Percentiles rank a stretch among this genome's conserved stretches.
These are phyloP conservation scores for Saururus chinensis DNA, from an alignment of 164 flowering plant species.

Conservation along the genomic window DNA sequence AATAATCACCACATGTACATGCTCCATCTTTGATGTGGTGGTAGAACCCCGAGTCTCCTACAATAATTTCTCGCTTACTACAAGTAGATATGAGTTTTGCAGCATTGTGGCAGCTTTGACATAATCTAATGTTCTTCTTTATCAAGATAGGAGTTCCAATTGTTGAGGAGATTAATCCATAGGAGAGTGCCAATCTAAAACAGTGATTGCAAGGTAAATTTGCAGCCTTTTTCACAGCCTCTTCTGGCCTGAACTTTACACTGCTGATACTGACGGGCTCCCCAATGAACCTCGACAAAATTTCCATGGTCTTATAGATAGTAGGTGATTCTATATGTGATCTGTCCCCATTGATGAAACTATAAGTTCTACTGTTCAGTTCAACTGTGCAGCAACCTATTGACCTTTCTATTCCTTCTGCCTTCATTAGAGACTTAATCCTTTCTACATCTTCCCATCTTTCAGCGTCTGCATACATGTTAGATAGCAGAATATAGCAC, in stretches of 20 bases:
- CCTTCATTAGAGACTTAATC: slow-evolving; percentile 31
- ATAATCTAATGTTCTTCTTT: slow-evolving; percentile 49
- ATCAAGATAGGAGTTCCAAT: slow-evolving; percentile 37
- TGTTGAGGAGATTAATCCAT: slow-evolving; percentile 42
- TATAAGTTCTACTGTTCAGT: slow-evolving; percentile 19
- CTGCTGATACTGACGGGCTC: slow-evolving; percentile 15
- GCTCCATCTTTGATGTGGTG: slow-evolving; percentile 52
- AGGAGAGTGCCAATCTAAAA: slow-evolving; percentile 52
- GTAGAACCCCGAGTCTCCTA: slow-evolving; percentile 48
- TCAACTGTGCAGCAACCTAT: slow-evolving; percentile 29
- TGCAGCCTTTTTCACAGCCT: slow-evolving; percentile 16
- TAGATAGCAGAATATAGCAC: slow-evolving; percentile 50
- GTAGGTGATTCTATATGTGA: slow-evolving; percentile 21
- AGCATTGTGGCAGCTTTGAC: slow-evolving; percentile 45
- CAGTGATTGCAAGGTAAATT: slow-evolving; percentile 36
- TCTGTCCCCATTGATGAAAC: slow-evolving; percentile 36
- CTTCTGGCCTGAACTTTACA: slow-evolving; percentile 27
- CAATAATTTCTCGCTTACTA: slow-evolving; percentile 41
- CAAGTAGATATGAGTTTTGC: slow-evolving; percentile 37
- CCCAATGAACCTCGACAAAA: slow-evolving; percentile 24
- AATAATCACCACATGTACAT: slow-evolving; percentile 64
- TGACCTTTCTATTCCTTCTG: slow-evolving; percentile 32
- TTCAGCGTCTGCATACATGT: slow-evolving; percentile 57
- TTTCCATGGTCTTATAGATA: slow-evolving; percentile 33
- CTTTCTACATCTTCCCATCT: slow-evolving; percentile 55